Evolutionary conservation across 257 asterid species (phyloP), one percentile per base, ranked within the genome.

Genomic region (Jasminum sambac): DNA sequence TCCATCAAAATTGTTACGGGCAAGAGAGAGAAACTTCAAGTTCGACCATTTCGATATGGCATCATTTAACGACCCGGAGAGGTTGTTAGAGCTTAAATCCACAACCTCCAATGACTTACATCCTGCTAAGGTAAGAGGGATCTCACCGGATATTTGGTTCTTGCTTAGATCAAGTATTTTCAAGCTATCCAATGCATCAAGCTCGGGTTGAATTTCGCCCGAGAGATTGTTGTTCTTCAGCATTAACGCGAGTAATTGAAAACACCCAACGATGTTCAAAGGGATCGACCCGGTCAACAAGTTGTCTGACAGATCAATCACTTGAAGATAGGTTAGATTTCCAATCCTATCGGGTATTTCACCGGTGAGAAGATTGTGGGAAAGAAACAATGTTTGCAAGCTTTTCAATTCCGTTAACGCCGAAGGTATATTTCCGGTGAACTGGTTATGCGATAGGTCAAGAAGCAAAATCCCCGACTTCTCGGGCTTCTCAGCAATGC

Each of bases 131-230:
- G 99, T 91, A 66, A 94, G 87, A 8, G 99, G 99, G 52, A 95
- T 91, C 84, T 95, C 98, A 46, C 99, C 96, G 6, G 95, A 88
- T 30, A 95, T 89, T 61, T 60, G 83, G 68, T 91, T 91, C 82
- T 83, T 84, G 68, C 96, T 82, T 11, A 94, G 78, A 57, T 82
- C 86, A 82, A 94, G 77, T 68, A 91, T 79, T 77, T 81, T 89
- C 76, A 94, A 71, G 78, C 98, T 89, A 72, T 94, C 97, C 81
- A 94, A 72, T 1, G 99, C 99, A 23, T 94, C 97, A 7, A 94
- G 93, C 88, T 91, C 99, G 0, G 96, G 99, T n/a, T 85, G 98
- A 48, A 94, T 87, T 78, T 87, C 96, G 13, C 96, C 99, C 2
- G 99, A 91, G 55, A 94, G 87, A 72, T 89, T 87, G 83, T 94